Evolutionary conservation across 1,139 yeast genomes (phyloP).

Genomic region (Candida buenavistaensis): DNA sequence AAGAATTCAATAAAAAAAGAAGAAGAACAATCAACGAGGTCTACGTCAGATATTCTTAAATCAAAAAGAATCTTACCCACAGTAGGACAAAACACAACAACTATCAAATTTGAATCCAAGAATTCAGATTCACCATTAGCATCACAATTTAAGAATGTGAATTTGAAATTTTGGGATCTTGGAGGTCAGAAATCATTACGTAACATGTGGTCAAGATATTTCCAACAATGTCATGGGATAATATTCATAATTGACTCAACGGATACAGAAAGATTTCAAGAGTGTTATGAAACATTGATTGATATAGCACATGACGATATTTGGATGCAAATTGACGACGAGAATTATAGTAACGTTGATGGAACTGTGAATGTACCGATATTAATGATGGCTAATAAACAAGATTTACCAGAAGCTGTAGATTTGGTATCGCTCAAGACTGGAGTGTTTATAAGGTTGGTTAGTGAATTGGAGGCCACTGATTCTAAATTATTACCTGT

Average conservation of each 20-base stretch:
- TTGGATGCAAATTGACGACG: constrained; percentile 43
- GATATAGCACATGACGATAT: constrained; percentile 43
- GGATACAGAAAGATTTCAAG: constrained; percentile 78
- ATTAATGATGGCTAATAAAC: constrained; percentile 92
- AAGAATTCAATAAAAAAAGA: constrained; percentile 14
- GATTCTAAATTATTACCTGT: constrained; percentile 89
- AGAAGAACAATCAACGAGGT: constrained; percentile 5
- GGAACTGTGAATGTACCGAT: constrained; percentile 70
- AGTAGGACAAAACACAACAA: constrained; percentile 64
- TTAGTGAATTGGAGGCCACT: constrained; percentile 79
- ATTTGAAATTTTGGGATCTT: constrained; percentile 88
- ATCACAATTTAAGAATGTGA: constrained; percentile 47
- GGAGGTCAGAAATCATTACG: constrained; percentile 90
- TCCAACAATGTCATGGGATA: constrained; percentile 83
- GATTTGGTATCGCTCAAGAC: constrained; percentile 78
- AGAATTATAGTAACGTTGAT: constrained; percentile 29
- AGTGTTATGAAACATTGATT: constrained; percentile 66
- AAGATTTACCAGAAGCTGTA: constrained; percentile 74
- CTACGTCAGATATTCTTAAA: constrained; percentile 30
- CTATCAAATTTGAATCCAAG: constrained; percentile 37
- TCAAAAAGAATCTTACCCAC: constrained; percentile 47
- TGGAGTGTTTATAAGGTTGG: constrained; percentile 79
- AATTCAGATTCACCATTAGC: constrained; percentile 22
- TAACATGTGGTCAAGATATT: constrained; percentile 85
- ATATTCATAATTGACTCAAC: constrained; percentile 91